Base-by-base conservation (phyloP, 1,284 basidiomycete species). In the Leccinum fuscescens region DNA sequence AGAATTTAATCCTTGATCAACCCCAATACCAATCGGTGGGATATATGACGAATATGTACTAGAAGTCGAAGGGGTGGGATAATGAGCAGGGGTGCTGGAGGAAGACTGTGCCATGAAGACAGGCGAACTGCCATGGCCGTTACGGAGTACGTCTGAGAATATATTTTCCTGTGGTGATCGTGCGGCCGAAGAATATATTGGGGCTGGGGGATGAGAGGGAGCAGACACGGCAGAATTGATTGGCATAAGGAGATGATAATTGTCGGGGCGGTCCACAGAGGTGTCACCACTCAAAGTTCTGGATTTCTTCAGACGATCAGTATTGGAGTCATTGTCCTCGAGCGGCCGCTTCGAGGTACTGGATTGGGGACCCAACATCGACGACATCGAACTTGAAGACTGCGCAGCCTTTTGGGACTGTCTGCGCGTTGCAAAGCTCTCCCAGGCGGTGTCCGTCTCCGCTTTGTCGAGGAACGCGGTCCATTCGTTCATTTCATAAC, bases 391-490 rank as follows among this genome's bases (percentile, higher is more conserved):
- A 49, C 55, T 65, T 17, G 73, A 66, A 14, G 74, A 63, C 31
- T 72, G 74, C 3, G 65, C 50, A 12, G 68, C 67, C 54, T 75
- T 73, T 33, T 70, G 68, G 20, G 64, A 46, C 6, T 67, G 66
- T 54, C 46, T 92, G 64, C 89, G 83, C 33, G 83, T 76, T 63
- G 93, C 86, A 69, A 90, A 94, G 53, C 92, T 89, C 70, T 95
- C 93, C 81, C 89, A 93, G 29, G 93, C 93, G 1, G 93, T 94
- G 72, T 96, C 93, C 0, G 93, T 94, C 75, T 96, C 93, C 2
- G 90, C 86, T 67, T 87, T 86, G 74, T 90, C 92, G 63, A 94
- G 78, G 65, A 89, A 90, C 53, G 85, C 85, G 65, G 91, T 87
- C 70, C 94, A 93, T 68, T 92, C 89, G 56, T 82, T 78, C 64